Evolutionary conservation across 2,329 filamentous ascomycete genomes (phyloP), one percentile per base, ranked within the genome.

Genomic region (Cryphonectria japonica): DNA sequence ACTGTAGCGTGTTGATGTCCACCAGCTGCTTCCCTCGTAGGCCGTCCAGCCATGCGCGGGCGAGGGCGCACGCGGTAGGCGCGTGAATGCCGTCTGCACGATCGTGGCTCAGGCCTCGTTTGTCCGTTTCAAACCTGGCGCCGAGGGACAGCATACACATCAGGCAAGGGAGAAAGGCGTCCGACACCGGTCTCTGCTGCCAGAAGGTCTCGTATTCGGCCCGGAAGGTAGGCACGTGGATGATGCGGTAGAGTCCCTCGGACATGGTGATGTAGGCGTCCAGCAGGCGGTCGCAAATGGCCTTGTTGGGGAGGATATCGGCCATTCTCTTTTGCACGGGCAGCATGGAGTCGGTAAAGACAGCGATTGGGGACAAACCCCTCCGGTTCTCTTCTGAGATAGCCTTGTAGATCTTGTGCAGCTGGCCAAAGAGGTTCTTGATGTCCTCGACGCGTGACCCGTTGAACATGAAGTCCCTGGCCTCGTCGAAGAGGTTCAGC

Each of bases 341-440:
- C 76, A 87, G 85, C 80, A 88, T 85, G n/a, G 86, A 88, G 74
- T 88, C 85, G 39, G 88, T 86, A 74, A 85, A 88, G 43, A 88
- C 86, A 3, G 85, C 81, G 61, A 88, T 87, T 0, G 87, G 86
- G 6, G 83, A 78, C 57, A 87, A 78, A 0, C 81, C 82, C 74
- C 83, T 83, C 68, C 79, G 79, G 74, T 85, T 83, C 41, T 86
- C 83, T 65, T 84, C 82, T 73, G 85, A 84, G 11, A 88, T 78
- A 19, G 81, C 78, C 72, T 80, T 83, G 75, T 88, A 83, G 52
- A 88, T 81, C 61, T 82, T 82, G 68, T 83, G 81, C 61, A 87
- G 82, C 63, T 80, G 82, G 29, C 78, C 71, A 67, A 88, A 82
- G 50, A 85, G 74, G 29, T 86, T 83, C 39, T 79, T 76, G 39